These are phyloP conservation scores for Crepidotus variabilis DNA, from an alignment of 768 basidiomycete genomes.

Conservation along the genomic window DNA sequence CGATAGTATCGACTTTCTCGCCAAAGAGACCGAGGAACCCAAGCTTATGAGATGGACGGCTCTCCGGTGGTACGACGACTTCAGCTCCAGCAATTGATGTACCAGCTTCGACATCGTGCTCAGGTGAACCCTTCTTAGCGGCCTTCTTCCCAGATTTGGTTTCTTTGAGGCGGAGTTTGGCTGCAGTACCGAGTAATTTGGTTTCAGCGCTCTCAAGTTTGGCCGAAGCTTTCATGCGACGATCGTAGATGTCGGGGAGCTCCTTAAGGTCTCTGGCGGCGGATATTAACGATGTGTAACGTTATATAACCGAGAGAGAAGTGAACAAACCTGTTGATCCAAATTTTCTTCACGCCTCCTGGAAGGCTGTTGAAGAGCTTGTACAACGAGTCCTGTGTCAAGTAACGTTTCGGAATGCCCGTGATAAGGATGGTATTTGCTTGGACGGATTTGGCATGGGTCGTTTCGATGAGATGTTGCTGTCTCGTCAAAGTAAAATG, in stretches of 20 bases:
- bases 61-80: conserved; percentile 51
- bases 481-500: conserved; percentile 82
- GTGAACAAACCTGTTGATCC: conserved; percentile 76
- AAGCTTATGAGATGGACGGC: conserved; percentile 80
- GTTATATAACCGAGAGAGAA: neutral
- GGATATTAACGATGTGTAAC: neutral
- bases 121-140: conserved; percentile 34
- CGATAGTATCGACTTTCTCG: conserved; percentile 88
- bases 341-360: conserved; percentile 86
- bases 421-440: conserved; percentile 90
- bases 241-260: conserved; percentile 78
- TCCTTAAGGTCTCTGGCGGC: conserved; percentile 71
- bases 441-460: conserved; percentile 74
- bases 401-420: conserved; percentile 77
- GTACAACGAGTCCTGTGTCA: conserved; percentile 64
- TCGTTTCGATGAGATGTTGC: conserved; percentile 69
- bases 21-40: conserved; percentile 63
- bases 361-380: conserved; percentile 80
- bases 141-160: conserved; percentile 30
- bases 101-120: conserved; percentile 10
- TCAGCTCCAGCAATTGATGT: conserved; percentile 11
- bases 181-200: conserved; percentile 66
- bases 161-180: conserved; percentile 50
- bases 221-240: conserved; percentile 64
- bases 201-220: conserved; percentile 91